phyloP scores from a whole-genome alignment of 1,284 basidiomycete species.

The Puccinia coronata region DNA sequence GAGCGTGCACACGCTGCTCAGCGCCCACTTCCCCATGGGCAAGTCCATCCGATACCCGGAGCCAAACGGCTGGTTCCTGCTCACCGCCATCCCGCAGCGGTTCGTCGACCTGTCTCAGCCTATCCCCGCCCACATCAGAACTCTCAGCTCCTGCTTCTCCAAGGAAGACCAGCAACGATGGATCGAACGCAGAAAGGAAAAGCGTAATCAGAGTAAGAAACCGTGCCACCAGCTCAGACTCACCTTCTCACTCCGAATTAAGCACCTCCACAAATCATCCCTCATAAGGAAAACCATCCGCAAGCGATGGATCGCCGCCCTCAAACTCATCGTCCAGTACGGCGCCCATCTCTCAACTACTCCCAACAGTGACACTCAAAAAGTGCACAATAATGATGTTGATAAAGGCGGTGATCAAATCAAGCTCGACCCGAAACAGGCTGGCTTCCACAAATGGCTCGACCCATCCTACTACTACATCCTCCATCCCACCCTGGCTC shows the following conservation, averaged over 20 bases:
- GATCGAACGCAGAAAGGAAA: not conserved
- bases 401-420: not conserved
- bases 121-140: not conserved
- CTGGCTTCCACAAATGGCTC: slow-evolving; percentile 4
- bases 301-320: slow-evolving; percentile 35
- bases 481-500: not conserved
- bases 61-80: not conserved
- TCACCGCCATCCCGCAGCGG: not conserved
- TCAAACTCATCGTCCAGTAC: slow-evolving; percentile 44
- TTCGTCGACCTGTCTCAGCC: not conserved
- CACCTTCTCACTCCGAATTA: slow-evolving; percentile 23
- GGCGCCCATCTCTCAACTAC: not conserved
- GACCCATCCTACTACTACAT: slow-evolving; percentile 15
- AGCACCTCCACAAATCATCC: slow-evolving; percentile 6
- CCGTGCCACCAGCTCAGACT: slow-evolving; percentile 19
- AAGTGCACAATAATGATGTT: too few species aligned
- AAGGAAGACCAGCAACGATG: slow-evolving; percentile 2
- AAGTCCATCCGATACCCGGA: not conserved
- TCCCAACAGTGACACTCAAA: too few species aligned
- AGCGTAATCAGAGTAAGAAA: not conserved
- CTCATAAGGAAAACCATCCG: slow-evolving; percentile 29
- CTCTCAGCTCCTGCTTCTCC: slow-evolving; percentile 37
- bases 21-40: not conserved
- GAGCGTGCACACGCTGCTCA: slow-evolving; percentile 14
- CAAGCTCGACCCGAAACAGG: not conserved